Evolutionary conservation across 179 eudicot species (phyloP).

Genomic region (Camellia oleifera): DNA sequence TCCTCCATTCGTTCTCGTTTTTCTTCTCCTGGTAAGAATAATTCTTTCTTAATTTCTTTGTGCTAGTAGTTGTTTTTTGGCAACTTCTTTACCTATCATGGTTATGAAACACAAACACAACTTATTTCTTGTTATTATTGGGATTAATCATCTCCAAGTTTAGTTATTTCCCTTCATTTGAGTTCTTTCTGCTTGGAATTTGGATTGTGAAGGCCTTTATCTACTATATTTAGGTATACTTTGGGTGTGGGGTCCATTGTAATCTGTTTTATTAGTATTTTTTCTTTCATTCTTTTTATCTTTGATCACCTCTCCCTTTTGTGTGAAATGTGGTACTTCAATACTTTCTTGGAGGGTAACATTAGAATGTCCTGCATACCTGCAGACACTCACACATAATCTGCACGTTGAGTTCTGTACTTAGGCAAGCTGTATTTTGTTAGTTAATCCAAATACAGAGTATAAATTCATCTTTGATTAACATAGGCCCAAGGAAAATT

Average conservation of each 20-base stretch:
- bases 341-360: background rate
- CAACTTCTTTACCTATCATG: background rate
- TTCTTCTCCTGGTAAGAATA: constrained; percentile 55
- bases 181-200: background rate
- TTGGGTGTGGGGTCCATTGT: background rate
- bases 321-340: background rate
- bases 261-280: background rate
- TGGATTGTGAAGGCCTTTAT: background rate
- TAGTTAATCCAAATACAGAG: background rate
- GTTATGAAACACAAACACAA: background rate
- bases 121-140: background rate
- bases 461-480: background rate
- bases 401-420: no score
- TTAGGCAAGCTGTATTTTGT: background rate
- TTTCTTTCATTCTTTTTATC: background rate
- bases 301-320: background rate
- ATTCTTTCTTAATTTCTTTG: background rate
- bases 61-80: background rate
- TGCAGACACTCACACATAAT: background rate
- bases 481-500: background rate
- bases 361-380: background rate
- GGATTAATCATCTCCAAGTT: background rate
- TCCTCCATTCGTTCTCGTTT: constrained; percentile 57
- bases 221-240: background rate
- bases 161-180: background rate